These are phyloP conservation scores for Exophiala sp. DNA, from an alignment of 2,329 filamentous ascomycete genomes.

Conservation along the genomic window DNA sequence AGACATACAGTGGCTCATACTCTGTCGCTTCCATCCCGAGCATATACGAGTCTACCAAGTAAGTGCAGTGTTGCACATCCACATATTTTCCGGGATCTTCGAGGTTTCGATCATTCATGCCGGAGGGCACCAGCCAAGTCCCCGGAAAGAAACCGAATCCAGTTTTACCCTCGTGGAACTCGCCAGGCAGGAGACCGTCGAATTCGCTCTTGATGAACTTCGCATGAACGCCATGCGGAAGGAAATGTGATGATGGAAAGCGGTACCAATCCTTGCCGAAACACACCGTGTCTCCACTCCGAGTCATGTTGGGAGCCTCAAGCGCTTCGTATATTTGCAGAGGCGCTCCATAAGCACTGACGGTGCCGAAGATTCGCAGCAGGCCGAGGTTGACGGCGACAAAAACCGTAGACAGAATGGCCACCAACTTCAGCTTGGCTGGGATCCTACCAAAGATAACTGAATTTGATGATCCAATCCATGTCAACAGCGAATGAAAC, in stretches of 20 bases:
- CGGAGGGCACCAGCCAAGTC: slow-evolving; percentile 72
- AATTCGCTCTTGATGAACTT: slow-evolving; percentile 93
- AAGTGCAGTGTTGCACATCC: slow-evolving; percentile 67
- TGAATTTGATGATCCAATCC: slow-evolving; percentile 65
- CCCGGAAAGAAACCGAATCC: slow-evolving; percentile 71
- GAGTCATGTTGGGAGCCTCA: slow-evolving; percentile 47
- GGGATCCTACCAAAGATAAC: slow-evolving; percentile 68
- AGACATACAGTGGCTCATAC: slow-evolving; percentile 73
- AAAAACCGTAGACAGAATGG: slow-evolving; percentile 44
- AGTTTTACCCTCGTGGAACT: slow-evolving; percentile 69
- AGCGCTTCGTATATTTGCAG: slow-evolving; percentile 54
- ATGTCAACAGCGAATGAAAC: slow-evolving; percentile 70
- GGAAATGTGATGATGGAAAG: slow-evolving; percentile 86
- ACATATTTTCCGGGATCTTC: slow-evolving; percentile 83
- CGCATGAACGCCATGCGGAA: slow-evolving; percentile 73
- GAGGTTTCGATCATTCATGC: slow-evolving; percentile 87
- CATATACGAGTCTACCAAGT: slow-evolving; percentile 82
- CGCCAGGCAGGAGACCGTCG: slow-evolving; percentile 77
- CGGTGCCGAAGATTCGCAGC: slow-evolving; percentile 67
- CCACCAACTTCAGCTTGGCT: slow-evolving; percentile 61
- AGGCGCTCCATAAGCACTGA: slow-evolving; percentile 78
- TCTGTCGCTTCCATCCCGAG: slow-evolving; percentile 54
- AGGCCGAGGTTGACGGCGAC: slow-evolving; percentile 61
- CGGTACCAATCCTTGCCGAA: slow-evolving; percentile 98
- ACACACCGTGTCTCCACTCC: slow-evolving; percentile 66